Evolutionary conservation across 495 filamentous ascomycete genomes (phyloP).

Genomic region (Xylaria nigripes): DNA sequence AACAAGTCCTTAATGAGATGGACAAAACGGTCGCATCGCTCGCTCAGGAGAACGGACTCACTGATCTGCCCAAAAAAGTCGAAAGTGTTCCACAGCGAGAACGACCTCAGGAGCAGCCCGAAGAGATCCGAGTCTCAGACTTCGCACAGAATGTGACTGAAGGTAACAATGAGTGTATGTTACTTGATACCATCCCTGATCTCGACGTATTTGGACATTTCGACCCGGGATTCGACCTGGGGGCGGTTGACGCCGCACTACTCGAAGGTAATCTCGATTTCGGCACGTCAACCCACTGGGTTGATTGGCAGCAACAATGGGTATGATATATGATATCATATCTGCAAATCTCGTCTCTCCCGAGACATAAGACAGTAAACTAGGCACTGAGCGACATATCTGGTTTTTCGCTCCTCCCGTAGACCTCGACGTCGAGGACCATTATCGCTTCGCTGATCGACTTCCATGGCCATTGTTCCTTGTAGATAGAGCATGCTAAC

Average conservation of each 20-base stretch:
- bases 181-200: conserved; percentile 28
- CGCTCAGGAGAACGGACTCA: conserved; percentile 21
- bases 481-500: no score
- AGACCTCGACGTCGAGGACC: not conserved
- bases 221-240: conserved; percentile 36
- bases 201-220: conserved; percentile 38
- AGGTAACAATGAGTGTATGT: conserved; percentile 17
- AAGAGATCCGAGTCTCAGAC: conserved; percentile 3
- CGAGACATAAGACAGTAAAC: not conserved
- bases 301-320: conserved; percentile 28
- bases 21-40: conserved; percentile 29
- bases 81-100: conserved; percentile 10
- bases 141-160: conserved; percentile 10
- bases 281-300: conserved; percentile 30
- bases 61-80: conserved; percentile 15
- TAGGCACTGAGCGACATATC: not conserved
- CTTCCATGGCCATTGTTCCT: no score
- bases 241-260: conserved; percentile 34
- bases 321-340: conserved; percentile 10
- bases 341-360: not conserved
- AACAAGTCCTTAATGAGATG: conserved; percentile 32
- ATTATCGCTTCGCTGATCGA: not conserved
- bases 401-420: not conserved
- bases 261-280: conserved; percentile 36
- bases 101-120: conserved; percentile 5